These are phyloP conservation scores for Nemania serpens DNA, from an alignment of 2,329 filamentous ascomycete genomes.

Conservation along the genomic window DNA sequence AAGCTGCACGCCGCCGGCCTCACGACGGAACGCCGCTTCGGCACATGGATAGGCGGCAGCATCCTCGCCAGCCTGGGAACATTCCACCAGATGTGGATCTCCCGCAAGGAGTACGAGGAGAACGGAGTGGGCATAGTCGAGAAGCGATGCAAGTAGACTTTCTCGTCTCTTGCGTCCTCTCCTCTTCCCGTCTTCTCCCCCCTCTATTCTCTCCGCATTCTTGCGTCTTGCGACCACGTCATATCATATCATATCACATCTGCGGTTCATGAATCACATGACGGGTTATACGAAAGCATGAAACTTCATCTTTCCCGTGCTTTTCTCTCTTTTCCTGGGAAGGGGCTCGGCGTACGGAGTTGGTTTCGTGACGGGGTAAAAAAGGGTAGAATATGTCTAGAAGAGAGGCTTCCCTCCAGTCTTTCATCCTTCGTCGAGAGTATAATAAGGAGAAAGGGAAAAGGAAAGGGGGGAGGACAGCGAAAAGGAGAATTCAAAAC, in stretches of 20 bases:
- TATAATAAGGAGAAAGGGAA: background rate
- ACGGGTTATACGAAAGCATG: slow-evolving; percentile 17
- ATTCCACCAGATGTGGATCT: slow-evolving; percentile 99
- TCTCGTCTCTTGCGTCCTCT: background rate
- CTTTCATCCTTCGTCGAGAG: too few species aligned
- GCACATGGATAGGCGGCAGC: slow-evolving; percentile 94
- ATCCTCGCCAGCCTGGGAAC: slow-evolving; percentile 94
- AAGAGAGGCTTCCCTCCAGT: background rate
- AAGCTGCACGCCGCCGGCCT: slow-evolving; percentile 87
- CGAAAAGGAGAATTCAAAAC: background rate
- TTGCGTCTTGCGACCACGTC: background rate
- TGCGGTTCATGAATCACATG: slow-evolving; percentile 13
- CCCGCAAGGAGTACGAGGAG: slow-evolving; percentile 96
- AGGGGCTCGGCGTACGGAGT: slow-evolving; percentile 35
- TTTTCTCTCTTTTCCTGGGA: background rate
- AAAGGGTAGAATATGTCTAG: background rate
- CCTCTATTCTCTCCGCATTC: background rate
- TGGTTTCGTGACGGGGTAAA: background rate
- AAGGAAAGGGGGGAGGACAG: background rate
- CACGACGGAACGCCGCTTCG: slow-evolving; percentile 87
- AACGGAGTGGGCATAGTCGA: slow-evolving; percentile 89
- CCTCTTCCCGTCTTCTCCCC: background rate
- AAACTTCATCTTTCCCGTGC: background rate
- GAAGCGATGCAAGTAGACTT: slow-evolving; percentile 84
- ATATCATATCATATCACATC: slow-evolving; percentile 3